These are phyloP conservation scores for Pyrenochaeta sp. DNA, from an alignment of 2,329 filamentous ascomycete species.

Conservation along the genomic window DNA sequence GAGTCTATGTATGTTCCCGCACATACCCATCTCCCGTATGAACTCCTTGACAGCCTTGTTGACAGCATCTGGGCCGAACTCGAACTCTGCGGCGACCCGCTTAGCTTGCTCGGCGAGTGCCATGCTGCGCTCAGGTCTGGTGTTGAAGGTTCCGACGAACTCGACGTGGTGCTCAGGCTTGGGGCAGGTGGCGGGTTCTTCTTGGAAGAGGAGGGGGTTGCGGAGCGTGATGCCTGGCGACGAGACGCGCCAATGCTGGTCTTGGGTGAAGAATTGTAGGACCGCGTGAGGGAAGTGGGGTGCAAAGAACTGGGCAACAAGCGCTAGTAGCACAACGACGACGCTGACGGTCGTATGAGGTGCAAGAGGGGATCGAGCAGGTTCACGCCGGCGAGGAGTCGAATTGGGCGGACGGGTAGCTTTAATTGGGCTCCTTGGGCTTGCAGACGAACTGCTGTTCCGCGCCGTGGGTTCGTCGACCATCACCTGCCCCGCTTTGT, in stretches of 20 bases:
- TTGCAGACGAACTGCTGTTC: slow-evolving; percentile 21
- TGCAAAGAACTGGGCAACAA: slow-evolving; percentile 46
- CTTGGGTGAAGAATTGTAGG: slow-evolving; percentile 34
- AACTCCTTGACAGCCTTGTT: slow-evolving; percentile 86
- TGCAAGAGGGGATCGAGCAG: slow-evolving; percentile 23
- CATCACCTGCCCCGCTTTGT: slow-evolving; percentile 26
- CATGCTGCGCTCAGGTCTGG: slow-evolving; percentile 55
- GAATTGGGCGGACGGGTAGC: slow-evolving; percentile 20
- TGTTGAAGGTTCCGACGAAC: slow-evolving; percentile 47
- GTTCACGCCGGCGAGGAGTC: slow-evolving; percentile 14
- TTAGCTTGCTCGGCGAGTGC: slow-evolving; percentile 73
- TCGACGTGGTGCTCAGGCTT: slow-evolving; percentile 37
- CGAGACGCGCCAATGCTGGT: slow-evolving; percentile 33
- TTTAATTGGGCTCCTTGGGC: slow-evolving; percentile 24
- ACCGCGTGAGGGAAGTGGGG: slow-evolving; percentile 46
- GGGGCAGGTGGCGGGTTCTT: slow-evolving; percentile 39
- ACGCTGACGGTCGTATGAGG: slow-evolving; percentile 37
- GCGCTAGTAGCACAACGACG: slow-evolving; percentile 45
- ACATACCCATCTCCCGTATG: slow-evolving; percentile 78
- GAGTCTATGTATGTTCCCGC: slow-evolving; percentile 7
- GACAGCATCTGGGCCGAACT: slow-evolving; percentile 79
- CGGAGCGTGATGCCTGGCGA: slow-evolving; percentile 33
- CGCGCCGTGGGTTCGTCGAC: slow-evolving; percentile 19
- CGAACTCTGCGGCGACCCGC: slow-evolving; percentile 84
- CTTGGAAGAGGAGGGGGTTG: slow-evolving; percentile 35